Percentiles rank a stretch among this genome's conserved stretches.
phyloP scores from a whole-genome alignment of 768 basidiomycete genomes.

The Lentinula aciculospora region DNA sequence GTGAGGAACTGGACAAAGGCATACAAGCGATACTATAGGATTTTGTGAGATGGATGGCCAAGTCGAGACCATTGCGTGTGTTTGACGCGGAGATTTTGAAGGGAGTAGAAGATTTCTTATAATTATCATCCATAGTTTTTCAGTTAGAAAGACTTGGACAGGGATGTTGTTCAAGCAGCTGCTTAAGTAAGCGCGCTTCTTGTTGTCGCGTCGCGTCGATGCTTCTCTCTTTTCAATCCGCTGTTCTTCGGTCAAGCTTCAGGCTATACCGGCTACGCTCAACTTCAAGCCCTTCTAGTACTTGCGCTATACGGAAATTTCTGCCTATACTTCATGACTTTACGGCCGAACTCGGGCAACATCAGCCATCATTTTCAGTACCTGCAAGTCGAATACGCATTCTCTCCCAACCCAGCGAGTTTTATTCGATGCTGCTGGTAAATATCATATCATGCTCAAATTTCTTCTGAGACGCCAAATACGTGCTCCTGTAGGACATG shows the following conservation, averaged over 20 bases:
- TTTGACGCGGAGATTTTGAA: no score
- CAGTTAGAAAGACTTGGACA: no score
- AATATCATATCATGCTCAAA: constrained; percentile 20
- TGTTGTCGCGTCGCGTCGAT: no score
- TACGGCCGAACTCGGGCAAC: constrained; percentile 24
- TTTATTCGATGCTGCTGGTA: constrained; percentile 52
- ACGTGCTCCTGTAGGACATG: constrained; percentile 47
- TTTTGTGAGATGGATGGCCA: no score
- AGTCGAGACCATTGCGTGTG: no score
- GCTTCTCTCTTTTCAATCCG: not conserved
- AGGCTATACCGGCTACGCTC: not conserved
- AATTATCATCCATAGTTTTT: no score
- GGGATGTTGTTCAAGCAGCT: no score
- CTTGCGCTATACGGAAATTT: constrained; percentile 10
- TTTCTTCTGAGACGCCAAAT: not conserved
- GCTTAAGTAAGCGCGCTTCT: no score
- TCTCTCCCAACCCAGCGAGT: constrained; percentile 51
- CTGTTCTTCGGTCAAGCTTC: not conserved
- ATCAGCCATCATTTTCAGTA: constrained; percentile 45
- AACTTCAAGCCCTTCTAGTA: not conserved
- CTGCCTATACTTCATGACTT: constrained; percentile 33
- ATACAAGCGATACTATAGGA: no score
- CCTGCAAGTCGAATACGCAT: constrained; percentile 44
- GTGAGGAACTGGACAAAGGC: no score
- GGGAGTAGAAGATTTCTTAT: no score